Conservation (phyloP, 148 eudicot genomes). For the Talinum fruticosum region DNA sequence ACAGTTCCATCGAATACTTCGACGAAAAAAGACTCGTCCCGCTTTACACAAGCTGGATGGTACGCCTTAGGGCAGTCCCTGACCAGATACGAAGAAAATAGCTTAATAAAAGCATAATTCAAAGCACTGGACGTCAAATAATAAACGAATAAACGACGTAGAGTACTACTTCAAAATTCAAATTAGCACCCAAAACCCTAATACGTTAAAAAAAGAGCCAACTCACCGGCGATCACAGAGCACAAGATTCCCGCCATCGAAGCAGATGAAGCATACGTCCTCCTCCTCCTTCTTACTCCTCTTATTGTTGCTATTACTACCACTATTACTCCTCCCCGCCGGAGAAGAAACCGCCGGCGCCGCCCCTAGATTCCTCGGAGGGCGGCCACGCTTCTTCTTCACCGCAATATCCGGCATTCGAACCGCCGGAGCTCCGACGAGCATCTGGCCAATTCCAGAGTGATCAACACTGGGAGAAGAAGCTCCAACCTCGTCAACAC, state of each 20-base stretch:
- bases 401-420: slow-evolving; percentile 15
- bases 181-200: slow-evolving; percentile 18
- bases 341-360: slow-evolving; percentile 24
- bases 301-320: background rate
- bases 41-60: slow-evolving; percentile 86
- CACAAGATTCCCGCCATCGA: slow-evolving; percentile 84
- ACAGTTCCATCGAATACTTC: slow-evolving; percentile 66
- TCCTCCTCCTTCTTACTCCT: slow-evolving; percentile 58
- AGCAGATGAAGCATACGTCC: slow-evolving; percentile 89
- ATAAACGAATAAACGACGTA: background rate
- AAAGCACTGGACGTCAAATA: slow-evolving; percentile 7
- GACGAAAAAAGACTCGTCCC: slow-evolving; percentile 78
- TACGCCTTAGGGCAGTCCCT: slow-evolving; percentile 95
- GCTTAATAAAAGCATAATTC: background rate
- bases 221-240: slow-evolving; percentile 78
- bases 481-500: slow-evolving; percentile 19
- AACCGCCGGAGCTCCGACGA: slow-evolving; percentile 24
- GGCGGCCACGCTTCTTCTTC: slow-evolving; percentile 66
- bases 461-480: slow-evolving; percentile 11
- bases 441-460: slow-evolving; percentile 14
- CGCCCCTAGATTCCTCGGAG: slow-evolving; percentile 40
- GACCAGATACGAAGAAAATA: slow-evolving; percentile 2
- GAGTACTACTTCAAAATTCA: background rate
- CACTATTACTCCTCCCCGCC: slow-evolving; percentile 2
- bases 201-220: background rate